Evolutionary conservation across 805 yeast genomes (phyloP), one percentile per base, ranked within the genome.

Genomic region (Yarrowia keelungensis): DNA sequence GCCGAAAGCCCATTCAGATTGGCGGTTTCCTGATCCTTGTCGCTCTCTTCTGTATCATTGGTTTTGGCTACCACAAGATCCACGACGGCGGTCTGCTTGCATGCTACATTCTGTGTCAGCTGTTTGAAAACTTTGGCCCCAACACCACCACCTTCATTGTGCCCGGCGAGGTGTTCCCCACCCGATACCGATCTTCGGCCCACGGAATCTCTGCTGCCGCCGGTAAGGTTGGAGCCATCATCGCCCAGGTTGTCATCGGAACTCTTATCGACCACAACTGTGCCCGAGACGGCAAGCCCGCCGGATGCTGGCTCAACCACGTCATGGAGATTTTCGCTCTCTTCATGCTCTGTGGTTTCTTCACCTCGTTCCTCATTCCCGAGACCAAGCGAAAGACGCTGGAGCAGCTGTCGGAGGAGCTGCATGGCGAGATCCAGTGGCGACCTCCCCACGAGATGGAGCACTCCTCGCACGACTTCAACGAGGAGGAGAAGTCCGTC

Each of bases 261-360:
- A 91, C 97, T 72, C 84, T 92, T 75, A 84, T 88, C 69, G 83
- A 89, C 83, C 94, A 89, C 79, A 84, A 86, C 71, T 92, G 97
- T 86, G 81, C 91, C 38, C 43, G 53, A 43, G 80, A 81, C 66
- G 62, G 62, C 5, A 78, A 85, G 70, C 77, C 77, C 41, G 39
- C 19, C 5, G 86, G 87, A 81, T 91, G 97, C 87, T 91, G 86
- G 89, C 85, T 91, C 79, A 91, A 92, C 53, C 97, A 92, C 74
- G 97, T 92, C 72, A 91, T 92, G 96, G 92, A 92, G 82, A 91
- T 92, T 77, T 92, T 90, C 79, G 97, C 97, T n/a, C 83, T 92
- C 68, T 92, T 92, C 85, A 92, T 92, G 97, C 83, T 92, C 80
- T 73, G 88, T 61, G 97, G 97, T 82, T 74, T 86, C 74, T 80